A percentile compares a stretch with the other conserved stretches of the same genome.
Conservation (phyloP, 805 yeast genomes). For the Starmerella gropengiesseri region DNA sequence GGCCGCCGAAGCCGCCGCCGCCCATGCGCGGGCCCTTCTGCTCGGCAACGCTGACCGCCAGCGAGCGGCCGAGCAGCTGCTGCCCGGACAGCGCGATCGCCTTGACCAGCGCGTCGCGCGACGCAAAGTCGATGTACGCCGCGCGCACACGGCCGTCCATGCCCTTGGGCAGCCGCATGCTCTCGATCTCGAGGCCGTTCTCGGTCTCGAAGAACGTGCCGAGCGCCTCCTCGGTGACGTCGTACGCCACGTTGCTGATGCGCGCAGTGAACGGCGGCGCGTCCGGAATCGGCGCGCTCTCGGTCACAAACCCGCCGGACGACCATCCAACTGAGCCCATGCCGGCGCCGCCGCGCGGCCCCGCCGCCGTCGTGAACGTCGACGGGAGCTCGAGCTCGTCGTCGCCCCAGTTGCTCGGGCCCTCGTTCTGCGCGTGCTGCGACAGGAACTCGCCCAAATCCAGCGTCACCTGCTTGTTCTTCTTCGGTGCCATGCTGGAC, state of each 20-base stretch:
- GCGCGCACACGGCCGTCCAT: slow-evolving; percentile 60
- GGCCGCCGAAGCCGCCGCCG: slow-evolving; percentile 20
- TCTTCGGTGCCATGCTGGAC: slow-evolving; percentile 14
- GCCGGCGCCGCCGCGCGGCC: slow-evolving; percentile 10
- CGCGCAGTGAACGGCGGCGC: slow-evolving; percentile 88
- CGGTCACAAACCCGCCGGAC: slow-evolving; percentile 4
- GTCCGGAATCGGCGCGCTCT: slow-evolving; percentile 77
- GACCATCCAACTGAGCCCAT: slow-evolving; percentile 5
- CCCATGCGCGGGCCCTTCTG: slow-evolving; percentile 43
- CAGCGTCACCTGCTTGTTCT: slow-evolving; percentile 14
- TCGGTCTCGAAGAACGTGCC: slow-evolving; percentile 26
- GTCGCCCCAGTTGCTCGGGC: slow-evolving; percentile 4
- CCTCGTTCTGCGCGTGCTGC: slow-evolving; percentile 4
- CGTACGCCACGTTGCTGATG: slow-evolving; percentile 77
- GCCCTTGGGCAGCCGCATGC: slow-evolving; percentile 60
- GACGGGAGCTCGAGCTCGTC: slow-evolving; percentile 5
- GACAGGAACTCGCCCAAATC: slow-evolving; percentile 9
- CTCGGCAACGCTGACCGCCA: slow-evolving; percentile 69
- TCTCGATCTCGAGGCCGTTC: slow-evolving; percentile 42
- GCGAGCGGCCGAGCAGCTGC: slow-evolving; percentile 57
- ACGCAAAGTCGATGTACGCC: slow-evolving; percentile 80
- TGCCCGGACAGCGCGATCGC: slow-evolving; percentile 68
- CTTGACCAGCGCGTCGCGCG: slow-evolving; percentile 63
- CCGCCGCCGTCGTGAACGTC: slow-evolving; percentile 1
- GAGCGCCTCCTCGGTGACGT: slow-evolving; percentile 50